These are phyloP conservation scores for Kregervanrija fluxuum DNA, from an alignment of 805 yeast species.

Conservation along the genomic window DNA sequence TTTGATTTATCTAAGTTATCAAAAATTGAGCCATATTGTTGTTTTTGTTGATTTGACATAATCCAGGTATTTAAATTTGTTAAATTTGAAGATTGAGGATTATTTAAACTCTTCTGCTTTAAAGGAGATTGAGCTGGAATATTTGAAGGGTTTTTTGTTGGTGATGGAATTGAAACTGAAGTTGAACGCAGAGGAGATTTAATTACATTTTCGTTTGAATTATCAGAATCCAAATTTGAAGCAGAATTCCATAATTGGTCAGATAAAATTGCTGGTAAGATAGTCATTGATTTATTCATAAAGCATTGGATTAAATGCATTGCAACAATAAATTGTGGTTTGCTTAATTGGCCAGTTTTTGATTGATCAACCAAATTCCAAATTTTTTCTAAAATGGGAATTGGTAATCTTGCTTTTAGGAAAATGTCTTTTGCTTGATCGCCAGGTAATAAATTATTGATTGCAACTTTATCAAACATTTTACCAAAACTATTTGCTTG, in stretches of 20 bases:
- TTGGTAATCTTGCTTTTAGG: slow-evolving; percentile 80
- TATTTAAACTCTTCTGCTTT: slow-evolving; percentile 7
- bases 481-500: slow-evolving; percentile 62
- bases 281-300: slow-evolving; percentile 54
- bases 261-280: slow-evolving; percentile 26
- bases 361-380: slow-evolving; percentile 84
- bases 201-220: slow-evolving; percentile 6
- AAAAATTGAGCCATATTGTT: slow-evolving; percentile 75
- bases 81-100: slow-evolving; percentile 5
- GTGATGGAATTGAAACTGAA: slow-evolving; percentile 4
- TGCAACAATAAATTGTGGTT: slow-evolving; percentile 79
- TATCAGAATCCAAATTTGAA: slow-evolving; percentile 1
- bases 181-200: slow-evolving; percentile 10
- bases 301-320: slow-evolving; percentile 91
- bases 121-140: slow-evolving; percentile 10
- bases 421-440: slow-evolving; percentile 80
- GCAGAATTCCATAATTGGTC: slow-evolving; percentile 29
- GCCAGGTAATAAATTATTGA: slow-evolving; percentile 54
- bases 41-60: slow-evolving; percentile 59
- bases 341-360: slow-evolving; percentile 63
- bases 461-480: slow-evolving; percentile 65
- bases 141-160: slow-evolving; percentile 8
- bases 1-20: slow-evolving; percentile 64
- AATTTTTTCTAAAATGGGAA: slow-evolving; percentile 68
- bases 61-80: slow-evolving; percentile 42